Conservation (phyloP, 2,329 filamentous ascomycete genomes). For the Penicillium glabrum region DNA sequence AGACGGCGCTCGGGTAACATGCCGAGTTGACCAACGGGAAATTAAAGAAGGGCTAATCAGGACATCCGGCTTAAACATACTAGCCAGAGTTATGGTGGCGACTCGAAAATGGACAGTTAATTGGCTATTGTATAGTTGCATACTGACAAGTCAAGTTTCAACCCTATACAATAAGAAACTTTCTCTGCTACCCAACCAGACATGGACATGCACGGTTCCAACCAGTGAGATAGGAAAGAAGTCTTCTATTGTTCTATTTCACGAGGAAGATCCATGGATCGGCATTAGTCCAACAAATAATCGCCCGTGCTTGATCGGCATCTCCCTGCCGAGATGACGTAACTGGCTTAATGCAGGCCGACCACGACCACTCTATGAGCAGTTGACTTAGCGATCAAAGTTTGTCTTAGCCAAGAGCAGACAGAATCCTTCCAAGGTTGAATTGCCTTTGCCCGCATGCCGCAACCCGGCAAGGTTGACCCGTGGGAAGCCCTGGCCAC, state of each 20-base stretch:
- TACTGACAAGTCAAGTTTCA: not conserved
- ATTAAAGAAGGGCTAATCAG: not conserved
- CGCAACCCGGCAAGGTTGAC: not conserved
- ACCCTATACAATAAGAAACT: not conserved
- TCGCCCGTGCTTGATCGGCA: conserved; percentile 10
- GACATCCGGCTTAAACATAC: not conserved
- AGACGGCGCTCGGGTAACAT: not conserved
- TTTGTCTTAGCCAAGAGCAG: not conserved
- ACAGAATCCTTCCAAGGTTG: not conserved
- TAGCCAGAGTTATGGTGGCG: not conserved
- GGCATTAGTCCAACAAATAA: not conserved
- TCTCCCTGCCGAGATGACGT: conserved; percentile 18
- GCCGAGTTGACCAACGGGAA: not conserved
- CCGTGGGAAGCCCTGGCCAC: not conserved
- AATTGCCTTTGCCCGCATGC: not conserved
- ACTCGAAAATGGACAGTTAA: not conserved
- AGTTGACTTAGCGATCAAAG: not conserved
- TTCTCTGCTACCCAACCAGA: not conserved
- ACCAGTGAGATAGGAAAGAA: not conserved
- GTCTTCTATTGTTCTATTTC: not conserved
- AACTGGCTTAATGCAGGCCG: not conserved
- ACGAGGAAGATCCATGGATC: not conserved
- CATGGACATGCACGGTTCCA: not conserved
- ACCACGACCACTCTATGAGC: conserved; percentile 5
- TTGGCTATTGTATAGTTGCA: not conserved